Evolutionary conservation across 805 yeast genomes (phyloP).

Genomic region (Metschnikowia matae): DNA sequence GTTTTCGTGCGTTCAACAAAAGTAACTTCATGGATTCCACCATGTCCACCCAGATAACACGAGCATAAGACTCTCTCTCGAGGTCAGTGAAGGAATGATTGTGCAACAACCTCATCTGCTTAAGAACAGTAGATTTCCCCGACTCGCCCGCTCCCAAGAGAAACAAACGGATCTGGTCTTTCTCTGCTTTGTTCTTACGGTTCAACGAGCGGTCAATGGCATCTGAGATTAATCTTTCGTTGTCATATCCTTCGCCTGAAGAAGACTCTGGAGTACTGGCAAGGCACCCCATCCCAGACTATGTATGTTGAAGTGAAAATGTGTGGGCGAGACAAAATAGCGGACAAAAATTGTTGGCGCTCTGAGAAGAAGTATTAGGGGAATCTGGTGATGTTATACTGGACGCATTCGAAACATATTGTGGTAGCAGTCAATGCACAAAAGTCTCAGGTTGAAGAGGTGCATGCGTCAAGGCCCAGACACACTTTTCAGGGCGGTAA

Average conservation of each 20-base stretch:
- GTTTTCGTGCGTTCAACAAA: constrained; percentile 67
- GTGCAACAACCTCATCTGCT: constrained; percentile 82
- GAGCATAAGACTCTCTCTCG: constrained; percentile 76
- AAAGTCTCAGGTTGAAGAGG: background rate
- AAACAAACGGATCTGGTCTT: constrained; percentile 62
- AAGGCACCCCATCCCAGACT: constrained; percentile 63
- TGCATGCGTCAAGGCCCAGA: background rate
- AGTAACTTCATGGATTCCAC: constrained; percentile 76
- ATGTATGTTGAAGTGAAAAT: background rate
- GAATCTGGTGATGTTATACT: background rate
- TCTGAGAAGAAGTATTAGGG: background rate
- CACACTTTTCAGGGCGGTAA: background rate
- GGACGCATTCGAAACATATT: background rate
- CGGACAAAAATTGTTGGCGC: background rate
- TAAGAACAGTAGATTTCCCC: constrained; percentile 89
- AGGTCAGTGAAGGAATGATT: constrained; percentile 77
- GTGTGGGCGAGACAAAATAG: background rate
- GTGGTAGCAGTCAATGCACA: background rate
- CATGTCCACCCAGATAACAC: constrained; percentile 91
- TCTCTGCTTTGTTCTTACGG: constrained; percentile 47
- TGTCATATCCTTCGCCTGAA: constrained; percentile 47
- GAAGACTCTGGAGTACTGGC: constrained; percentile 43
- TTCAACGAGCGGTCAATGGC: constrained; percentile 61
- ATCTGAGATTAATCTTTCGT: constrained; percentile 53
- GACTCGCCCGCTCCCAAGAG: constrained; percentile 94